Evolutionary conservation across 257 asterid species (phyloP).

Genomic region (Coffea canephora): DNA sequence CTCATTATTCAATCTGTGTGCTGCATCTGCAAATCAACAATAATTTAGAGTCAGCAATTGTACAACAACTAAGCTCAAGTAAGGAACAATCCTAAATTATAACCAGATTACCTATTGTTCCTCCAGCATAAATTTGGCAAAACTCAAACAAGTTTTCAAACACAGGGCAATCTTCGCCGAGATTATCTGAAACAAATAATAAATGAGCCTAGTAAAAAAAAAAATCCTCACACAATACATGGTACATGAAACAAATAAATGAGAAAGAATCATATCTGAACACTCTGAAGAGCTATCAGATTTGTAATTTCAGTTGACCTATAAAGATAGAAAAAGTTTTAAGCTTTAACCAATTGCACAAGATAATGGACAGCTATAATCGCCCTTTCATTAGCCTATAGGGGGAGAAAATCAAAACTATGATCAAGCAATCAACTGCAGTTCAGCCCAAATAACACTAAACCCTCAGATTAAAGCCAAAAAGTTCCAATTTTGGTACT

Average conservation of each 20-base stretch:
- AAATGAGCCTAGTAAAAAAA: not conserved
- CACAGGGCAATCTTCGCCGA: conserved; percentile 98
- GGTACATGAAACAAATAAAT: not conserved
- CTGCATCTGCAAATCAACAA: conserved; percentile 70
- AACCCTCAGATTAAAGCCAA: not conserved
- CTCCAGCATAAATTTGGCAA: conserved; percentile 98
- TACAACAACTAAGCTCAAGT: conserved; percentile 11
- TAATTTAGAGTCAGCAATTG: conserved; percentile 20
- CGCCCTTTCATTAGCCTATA: not conserved
- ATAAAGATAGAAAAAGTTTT: not conserved
- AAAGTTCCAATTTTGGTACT: not conserved
- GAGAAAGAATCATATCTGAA: not conserved
- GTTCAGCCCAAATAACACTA: not conserved
- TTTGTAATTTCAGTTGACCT: not conserved
- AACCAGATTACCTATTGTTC: conserved; percentile 73
- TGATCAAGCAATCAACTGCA: not conserved
- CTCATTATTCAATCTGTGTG: conserved; percentile 82
- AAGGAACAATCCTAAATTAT: not conserved
- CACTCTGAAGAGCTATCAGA: not conserved
- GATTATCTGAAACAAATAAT: conserved; percentile 60
- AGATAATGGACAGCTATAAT: not conserved
- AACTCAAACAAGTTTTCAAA: conserved; percentile 93
- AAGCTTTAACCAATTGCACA: not conserved
- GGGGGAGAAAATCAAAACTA: not conserved
- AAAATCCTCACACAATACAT: not conserved